Conservation (phyloP, 495 filamentous ascomycete genomes). For the Penicillium paradoxum region DNA sequence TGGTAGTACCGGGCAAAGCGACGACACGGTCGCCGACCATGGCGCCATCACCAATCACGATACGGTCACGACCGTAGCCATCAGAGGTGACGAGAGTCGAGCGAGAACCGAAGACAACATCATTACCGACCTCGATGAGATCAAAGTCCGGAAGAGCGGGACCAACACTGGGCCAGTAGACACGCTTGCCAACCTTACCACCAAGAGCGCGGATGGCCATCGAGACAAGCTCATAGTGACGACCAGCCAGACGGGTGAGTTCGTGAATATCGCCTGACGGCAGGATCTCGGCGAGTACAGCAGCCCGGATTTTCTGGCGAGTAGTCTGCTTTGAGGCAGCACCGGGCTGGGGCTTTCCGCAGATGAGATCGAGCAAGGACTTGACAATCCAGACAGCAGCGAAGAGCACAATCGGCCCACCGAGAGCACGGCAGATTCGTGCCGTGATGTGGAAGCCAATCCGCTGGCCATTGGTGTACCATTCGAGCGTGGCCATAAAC, state of each 20-base stretch:
- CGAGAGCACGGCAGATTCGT: conserved; percentile 22
- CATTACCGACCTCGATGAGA: conserved; percentile 42
- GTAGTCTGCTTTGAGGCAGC: conserved; percentile 18
- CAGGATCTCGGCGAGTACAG: conserved; percentile 29
- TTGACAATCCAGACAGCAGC: conserved; percentile 24
- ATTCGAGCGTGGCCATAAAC: conserved; percentile 28
- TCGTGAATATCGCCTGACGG: conserved; percentile 27
- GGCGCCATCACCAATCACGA: conserved; percentile 35
- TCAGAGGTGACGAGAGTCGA: conserved; percentile 42
- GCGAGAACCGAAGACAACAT: conserved; percentile 46
- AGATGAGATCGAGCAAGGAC: conserved; percentile 20
- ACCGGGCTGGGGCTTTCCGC: conserved; percentile 27
- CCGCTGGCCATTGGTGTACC: conserved; percentile 34
- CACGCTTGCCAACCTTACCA: conserved; percentile 37
- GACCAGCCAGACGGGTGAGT: conserved; percentile 17
- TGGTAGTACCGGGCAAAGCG: conserved; percentile 34
- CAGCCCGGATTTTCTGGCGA: conserved; percentile 29
- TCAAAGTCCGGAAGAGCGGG: conserved; percentile 41
- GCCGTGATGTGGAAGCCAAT: conserved; percentile 40
- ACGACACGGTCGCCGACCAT: conserved; percentile 45
- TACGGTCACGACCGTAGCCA: conserved; percentile 32
- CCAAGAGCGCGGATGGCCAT: conserved; percentile 36
- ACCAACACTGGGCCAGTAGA: conserved; percentile 48
- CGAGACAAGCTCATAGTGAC: conserved; percentile 43
- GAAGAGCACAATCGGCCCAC: conserved; percentile 35